phyloP scores from a whole-genome alignment of 371 early-diverging fungal genomes.

The Mortierella sp. region DNA sequence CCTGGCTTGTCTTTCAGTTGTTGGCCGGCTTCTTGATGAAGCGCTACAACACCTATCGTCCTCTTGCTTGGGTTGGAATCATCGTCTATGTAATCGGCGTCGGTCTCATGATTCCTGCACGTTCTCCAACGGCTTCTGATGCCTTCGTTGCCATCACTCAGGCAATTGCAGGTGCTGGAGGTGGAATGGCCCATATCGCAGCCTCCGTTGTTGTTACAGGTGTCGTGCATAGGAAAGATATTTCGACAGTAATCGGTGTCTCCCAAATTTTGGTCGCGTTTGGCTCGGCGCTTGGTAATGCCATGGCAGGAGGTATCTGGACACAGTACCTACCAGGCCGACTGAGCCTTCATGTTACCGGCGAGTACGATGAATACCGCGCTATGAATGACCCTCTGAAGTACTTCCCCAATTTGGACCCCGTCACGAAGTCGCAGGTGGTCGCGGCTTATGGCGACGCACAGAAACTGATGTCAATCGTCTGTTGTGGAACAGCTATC shows the following conservation, averaged over 20 bases:
- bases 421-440: conserved; percentile 2
- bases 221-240: conserved; percentile 11
- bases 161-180: conserved; percentile 55
- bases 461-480: conserved; percentile 5
- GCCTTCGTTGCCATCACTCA: conserved; percentile 54
- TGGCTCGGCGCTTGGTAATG: conserved; percentile 3
- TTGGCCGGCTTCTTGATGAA: conserved; percentile 54
- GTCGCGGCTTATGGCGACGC: conserved; percentile 5
- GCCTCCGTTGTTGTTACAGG: conserved; percentile 8
- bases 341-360: conserved; percentile 3
- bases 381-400: conserved; percentile 8
- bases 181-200: conserved; percentile 43
- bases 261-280: conserved; percentile 10
- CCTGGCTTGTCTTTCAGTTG: conserved; percentile 48
- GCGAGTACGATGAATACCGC: not conserved
- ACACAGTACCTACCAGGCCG: conserved; percentile 5
- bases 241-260: conserved; percentile 8
- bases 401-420: conserved; percentile 3
- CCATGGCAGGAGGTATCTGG: conserved; percentile 11
- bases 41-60: conserved; percentile 10
- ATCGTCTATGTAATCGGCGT: conserved; percentile 43
- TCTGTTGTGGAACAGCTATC: not conserved
- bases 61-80: conserved; percentile 13
- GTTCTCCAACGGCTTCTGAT: conserved; percentile 45
- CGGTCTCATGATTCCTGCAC: conserved; percentile 59